phyloP scores from a whole-genome alignment of 1,139 yeast genomes.

The Geotrichum europaeum region DNA sequence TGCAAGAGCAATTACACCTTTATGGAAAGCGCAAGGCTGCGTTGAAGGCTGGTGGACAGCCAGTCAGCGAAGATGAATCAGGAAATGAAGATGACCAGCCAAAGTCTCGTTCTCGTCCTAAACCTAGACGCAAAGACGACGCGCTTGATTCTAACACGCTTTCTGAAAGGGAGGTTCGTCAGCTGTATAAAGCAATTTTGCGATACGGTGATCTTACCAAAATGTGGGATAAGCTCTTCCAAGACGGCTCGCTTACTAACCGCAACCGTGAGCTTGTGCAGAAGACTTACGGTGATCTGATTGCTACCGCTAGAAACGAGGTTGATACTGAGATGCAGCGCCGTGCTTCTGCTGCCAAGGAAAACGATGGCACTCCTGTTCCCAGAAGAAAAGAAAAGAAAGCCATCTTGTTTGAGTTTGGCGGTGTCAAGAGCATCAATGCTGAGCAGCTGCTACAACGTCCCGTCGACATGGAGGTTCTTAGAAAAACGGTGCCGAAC shows the following conservation, averaged over 20 bases:
- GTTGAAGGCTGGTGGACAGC: slow-evolving; percentile 42
- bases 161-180: slow-evolving; percentile 82
- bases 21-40: slow-evolving; percentile 72
- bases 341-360: slow-evolving; percentile 52
- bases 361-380: slow-evolving; percentile 4
- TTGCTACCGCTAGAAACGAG: slow-evolving; percentile 54
- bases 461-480: slow-evolving; percentile 70
- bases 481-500: slow-evolving; percentile 54
- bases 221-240: slow-evolving; percentile 83
- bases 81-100: slow-evolving; percentile 32
- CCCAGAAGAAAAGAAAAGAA: slow-evolving; percentile 68
- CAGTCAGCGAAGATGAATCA: slow-evolving; percentile 38
- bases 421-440: slow-evolving; percentile 81
- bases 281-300: slow-evolving; percentile 67
- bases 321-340: slow-evolving; percentile 63
- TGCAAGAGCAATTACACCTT: slow-evolving; percentile 86
- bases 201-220: slow-evolving; percentile 74
- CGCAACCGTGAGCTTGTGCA: slow-evolving; percentile 80
- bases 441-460: slow-evolving; percentile 82
- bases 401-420: slow-evolving; percentile 84
- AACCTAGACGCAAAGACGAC: slow-evolving; percentile 30
- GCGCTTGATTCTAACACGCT: slow-evolving; percentile 49
- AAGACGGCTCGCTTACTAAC: slow-evolving; percentile 83
- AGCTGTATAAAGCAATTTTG: slow-evolving; percentile 75
- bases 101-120: slow-evolving; percentile 30